phyloP scores from a whole-genome alignment of 805 yeast genomes.

The Pichia cephalocereana region DNA sequence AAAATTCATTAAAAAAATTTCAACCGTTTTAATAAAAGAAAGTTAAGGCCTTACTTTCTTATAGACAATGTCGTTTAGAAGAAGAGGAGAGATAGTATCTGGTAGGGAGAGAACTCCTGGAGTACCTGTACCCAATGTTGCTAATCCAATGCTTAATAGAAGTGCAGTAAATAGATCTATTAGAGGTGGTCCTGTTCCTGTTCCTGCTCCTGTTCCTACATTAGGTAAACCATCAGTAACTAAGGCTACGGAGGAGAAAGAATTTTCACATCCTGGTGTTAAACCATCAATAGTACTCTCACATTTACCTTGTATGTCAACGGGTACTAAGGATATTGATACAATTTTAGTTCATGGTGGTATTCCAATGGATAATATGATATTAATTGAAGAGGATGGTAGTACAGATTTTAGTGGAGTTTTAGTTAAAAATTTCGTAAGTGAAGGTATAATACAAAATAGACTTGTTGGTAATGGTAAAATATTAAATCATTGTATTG shows the following conservation, averaged over 20 bases:
- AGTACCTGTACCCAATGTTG: not conserved
- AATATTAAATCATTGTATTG: constrained; percentile 42
- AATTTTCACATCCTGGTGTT: constrained; percentile 42
- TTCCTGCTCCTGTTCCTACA: not conserved
- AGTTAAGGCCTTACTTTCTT: too few species aligned
- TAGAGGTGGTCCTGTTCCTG: not conserved
- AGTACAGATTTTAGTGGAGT: constrained; percentile 82
- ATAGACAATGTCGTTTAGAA: constrained; percentile 45
- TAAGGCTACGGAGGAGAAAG: not conserved
- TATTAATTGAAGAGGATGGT: constrained; percentile 74
- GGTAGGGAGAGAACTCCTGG: constrained; percentile 3
- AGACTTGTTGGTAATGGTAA: constrained; percentile 28
- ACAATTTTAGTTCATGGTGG: constrained; percentile 73
- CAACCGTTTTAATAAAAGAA: too few species aligned
- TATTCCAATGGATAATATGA: constrained; percentile 63
- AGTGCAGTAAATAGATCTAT: not conserved
- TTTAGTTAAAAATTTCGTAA: constrained; percentile 55
- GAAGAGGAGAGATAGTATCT: constrained; percentile 41
- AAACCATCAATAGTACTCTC: constrained; percentile 64
- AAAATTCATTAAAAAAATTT: too few species aligned
- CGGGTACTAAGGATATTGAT: constrained; percentile 75
- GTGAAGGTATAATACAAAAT: constrained; percentile 69
- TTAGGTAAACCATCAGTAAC: not conserved
- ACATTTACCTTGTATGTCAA: constrained; percentile 67
- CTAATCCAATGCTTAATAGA: constrained; percentile 6